A percentile compares a stretch with the other conserved stretches of the same genome.
Conservation (phyloP, 179 eudicot species). For the Corrigiola litoralis region DNA sequence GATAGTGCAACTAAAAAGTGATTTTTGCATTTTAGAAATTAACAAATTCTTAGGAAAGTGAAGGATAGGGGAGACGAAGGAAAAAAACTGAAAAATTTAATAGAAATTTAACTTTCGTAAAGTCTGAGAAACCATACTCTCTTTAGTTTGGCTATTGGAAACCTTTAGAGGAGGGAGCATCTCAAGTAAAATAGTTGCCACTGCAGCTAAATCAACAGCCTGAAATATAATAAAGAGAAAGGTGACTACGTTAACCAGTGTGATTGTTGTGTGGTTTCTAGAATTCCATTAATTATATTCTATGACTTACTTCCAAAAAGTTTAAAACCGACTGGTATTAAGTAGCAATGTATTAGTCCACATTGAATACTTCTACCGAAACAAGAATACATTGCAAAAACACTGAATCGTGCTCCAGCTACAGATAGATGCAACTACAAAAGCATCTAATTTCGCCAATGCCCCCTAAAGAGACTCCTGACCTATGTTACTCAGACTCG, state of each 20-base stretch:
- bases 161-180: constrained; percentile 71
- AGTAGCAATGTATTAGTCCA: too few species aligned
- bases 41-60: too few species aligned
- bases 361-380: too few species aligned
- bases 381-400: too few species aligned
- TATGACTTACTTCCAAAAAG: too few species aligned
- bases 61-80: background rate
- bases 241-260: background rate
- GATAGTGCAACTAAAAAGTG: constrained; percentile 4
- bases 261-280: background rate
- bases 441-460: too few species aligned
- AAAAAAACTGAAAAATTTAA: background rate
- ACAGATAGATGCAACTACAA: too few species aligned
- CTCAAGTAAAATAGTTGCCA: constrained; percentile 72
- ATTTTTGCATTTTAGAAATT: background rate
- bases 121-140: constrained; percentile 34
- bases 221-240: constrained; percentile 22
- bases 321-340: too few species aligned
- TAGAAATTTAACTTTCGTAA: background rate
- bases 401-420: too few species aligned
- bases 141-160: constrained; percentile 40
- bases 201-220: constrained; percentile 83
- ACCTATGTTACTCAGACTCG: too few species aligned
- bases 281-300: too few species aligned
- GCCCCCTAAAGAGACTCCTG: too few species aligned